A percentile compares a stretch with the other conserved stretches of the same genome.
These are phyloP conservation scores for Atractiella rhizophila DNA, from an alignment of 768 basidiomycete genomes.

Conservation along the genomic window DNA sequence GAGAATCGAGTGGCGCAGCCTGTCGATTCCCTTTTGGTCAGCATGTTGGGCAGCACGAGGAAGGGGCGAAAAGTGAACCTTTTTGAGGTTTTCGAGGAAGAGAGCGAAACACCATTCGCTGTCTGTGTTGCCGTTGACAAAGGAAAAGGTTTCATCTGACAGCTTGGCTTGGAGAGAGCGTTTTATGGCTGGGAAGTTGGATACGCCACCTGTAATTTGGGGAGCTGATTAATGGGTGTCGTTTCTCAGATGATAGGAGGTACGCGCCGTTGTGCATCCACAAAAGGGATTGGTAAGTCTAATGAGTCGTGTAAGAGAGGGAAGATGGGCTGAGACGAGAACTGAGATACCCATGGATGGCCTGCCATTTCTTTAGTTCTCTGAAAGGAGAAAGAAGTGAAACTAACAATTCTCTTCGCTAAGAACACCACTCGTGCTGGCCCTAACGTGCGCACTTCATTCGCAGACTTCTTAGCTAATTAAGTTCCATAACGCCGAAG, in stretches of 20 bases:
- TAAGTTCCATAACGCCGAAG: too few relatives aligned
- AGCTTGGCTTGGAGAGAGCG: slow-evolving; percentile 48
- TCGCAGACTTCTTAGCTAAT: too few relatives aligned
- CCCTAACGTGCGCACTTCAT: slow-evolving; percentile 67
- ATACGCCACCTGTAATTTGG: too few relatives aligned
- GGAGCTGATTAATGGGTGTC: too few relatives aligned
- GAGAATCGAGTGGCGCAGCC: slow-evolving; percentile 57
- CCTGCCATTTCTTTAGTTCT: neutral
- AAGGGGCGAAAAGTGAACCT: too few relatives aligned
- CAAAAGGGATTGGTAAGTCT: slow-evolving; percentile 74
- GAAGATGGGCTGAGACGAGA: slow-evolving; percentile 42
- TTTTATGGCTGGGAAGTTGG: slow-evolving; percentile 56
- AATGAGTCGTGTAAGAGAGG: too few relatives aligned
- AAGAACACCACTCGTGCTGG: slow-evolving; percentile 74
- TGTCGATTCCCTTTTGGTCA: slow-evolving; percentile 20
- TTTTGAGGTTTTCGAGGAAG: too few relatives aligned
- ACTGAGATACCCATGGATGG: rapidly evolving
- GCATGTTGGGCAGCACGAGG: slow-evolving; percentile 4
- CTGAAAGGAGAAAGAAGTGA: neutral
- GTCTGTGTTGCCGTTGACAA: slow-evolving; percentile 84
- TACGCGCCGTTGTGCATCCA: slow-evolving; percentile 26
- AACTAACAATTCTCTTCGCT: slow-evolving; percentile 53
- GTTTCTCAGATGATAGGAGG: neutral
- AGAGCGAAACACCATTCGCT: slow-evolving; percentile 92
- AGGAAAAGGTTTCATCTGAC: slow-evolving; percentile 58